phyloP scores from a whole-genome alignment of 345 rosid genomes.

The Leavenworthia alabamica region DNA sequence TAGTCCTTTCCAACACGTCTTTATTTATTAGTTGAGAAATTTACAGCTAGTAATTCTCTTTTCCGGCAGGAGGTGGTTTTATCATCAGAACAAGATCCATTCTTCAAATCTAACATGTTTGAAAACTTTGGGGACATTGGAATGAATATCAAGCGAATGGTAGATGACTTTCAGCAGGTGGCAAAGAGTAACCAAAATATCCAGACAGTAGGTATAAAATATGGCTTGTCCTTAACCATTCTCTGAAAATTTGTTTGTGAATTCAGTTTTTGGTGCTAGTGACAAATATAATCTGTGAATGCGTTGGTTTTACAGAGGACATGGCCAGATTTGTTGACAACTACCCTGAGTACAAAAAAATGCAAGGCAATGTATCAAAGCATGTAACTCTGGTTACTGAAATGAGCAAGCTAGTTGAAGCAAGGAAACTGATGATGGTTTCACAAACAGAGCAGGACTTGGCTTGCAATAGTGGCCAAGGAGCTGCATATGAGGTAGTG shows the following conservation, averaged over 20 bases:
- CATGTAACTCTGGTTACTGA: conserved; percentile 96
- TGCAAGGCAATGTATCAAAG: conserved; percentile 98
- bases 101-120: conserved; percentile 82
- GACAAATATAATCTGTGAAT: conserved; percentile 14
- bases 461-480: conserved; percentile 99
- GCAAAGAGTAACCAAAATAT: conserved; percentile 93
- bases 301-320: conserved; percentile 62
- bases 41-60: conserved; percentile 13
- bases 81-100: conserved; percentile 89
- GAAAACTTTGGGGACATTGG: conserved; percentile 99
- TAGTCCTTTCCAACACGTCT: not conserved
- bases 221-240: conserved; percentile 10
- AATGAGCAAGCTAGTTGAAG: conserved; percentile 93
- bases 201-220: conserved; percentile 81
- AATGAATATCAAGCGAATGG: conserved; percentile 94
- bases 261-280: not conserved
- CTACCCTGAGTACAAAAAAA: conserved; percentile 90
- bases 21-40: not conserved
- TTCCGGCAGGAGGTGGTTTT: conserved; percentile 78
- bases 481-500: conserved; percentile 90
- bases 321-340: conserved; percentile 98
- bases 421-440: conserved; percentile 84
- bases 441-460: conserved; percentile 94
- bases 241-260: not conserved
- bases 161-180: conserved; percentile 95